Evolutionary conservation across 805 yeast species (phyloP), one percentile per base, ranked within the genome.

Genomic region (Yamadazyma laniorum): DNA sequence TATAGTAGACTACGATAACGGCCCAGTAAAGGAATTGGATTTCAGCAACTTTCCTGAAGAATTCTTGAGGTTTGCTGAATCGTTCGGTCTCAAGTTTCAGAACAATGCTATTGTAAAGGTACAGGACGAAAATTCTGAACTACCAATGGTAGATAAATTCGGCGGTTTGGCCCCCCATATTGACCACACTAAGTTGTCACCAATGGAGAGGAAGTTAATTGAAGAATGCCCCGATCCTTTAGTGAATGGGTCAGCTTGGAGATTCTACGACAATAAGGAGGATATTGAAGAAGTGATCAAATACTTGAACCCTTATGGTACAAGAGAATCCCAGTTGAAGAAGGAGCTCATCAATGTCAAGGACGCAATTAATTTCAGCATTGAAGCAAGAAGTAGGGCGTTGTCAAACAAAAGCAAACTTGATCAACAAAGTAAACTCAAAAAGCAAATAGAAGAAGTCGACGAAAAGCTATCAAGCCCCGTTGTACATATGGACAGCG

Each of bases 301-400:
- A n/a, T 83, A 91, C 87, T 64, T 89, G 34, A 80, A 83, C 48
- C 79, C 77, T 3, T 78, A 82, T 74, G 96, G 96, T 3, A 67
- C 64, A 35, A 65, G 95, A 32, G 97, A 89, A 53, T 70, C 79
- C 13, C 69, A 64, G 25, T 67, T 90, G 32, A 63, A 77, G 27
- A 82, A 81, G 48, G 95, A 85, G 49, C 55, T 86, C 29, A 54
- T 61, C 6, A 58, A 62, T 3, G 69, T 79, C 17, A 72, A 75
- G 45, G 82, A 76, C 8, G 71, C 74, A 13, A 69, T 85, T 17
- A 55, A 56, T 23, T 59, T 69, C 9, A 76, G 88, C 48, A 75
- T 85, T 48, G 65, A 58, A 8, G 74, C 86, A 1, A 71, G 95
- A 42, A 65, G 75, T 18, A 72, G 72, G 41, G 77, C 82, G 3